Percentiles rank a stretch among this genome's conserved stretches.
Conservation (phyloP, 176 grass and related monocot species). For the Rhipidocladum racemiflorum region DNA sequence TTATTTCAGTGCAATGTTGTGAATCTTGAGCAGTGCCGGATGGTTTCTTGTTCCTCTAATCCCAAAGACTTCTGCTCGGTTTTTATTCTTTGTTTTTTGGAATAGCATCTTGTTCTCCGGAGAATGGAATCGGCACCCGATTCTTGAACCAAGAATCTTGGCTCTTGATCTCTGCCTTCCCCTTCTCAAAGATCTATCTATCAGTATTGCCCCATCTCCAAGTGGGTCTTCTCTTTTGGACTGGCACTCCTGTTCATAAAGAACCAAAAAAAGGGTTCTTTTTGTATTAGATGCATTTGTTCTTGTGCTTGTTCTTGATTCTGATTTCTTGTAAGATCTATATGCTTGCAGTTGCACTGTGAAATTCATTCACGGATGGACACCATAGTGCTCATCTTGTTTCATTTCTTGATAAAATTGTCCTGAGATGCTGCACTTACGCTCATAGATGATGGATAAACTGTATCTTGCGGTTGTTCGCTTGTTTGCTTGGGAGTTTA, state of each 20-base stretch:
- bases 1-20: constrained; percentile 15
- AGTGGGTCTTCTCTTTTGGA: constrained; percentile 34
- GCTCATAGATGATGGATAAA: not conserved
- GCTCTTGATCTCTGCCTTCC: constrained; percentile 35
- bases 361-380: constrained; percentile 8
- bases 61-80: constrained; percentile 25
- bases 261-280: not conserved
- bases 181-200: constrained; percentile 31
- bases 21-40: constrained; percentile 33
- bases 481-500: constrained; percentile 8
- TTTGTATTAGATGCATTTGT: constrained; percentile 25
- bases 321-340: constrained; percentile 19
- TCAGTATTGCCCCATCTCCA: not conserved
- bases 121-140: constrained; percentile 42
- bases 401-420: constrained; percentile 34
- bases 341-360: constrained; percentile 12
- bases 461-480: constrained; percentile 1
- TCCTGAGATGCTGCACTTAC: constrained; percentile 3
- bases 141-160: constrained; percentile 43
- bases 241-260: constrained; percentile 13
- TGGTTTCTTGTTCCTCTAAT: constrained; percentile 17
- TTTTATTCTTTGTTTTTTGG: constrained; percentile 29
- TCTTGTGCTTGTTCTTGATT: constrained; percentile 11
- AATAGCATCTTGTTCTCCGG: constrained; percentile 36
- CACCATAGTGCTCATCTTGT: constrained; percentile 26